Evolutionary conservation across 352 stramenopile genomes (phyloP), one percentile per base, ranked within the genome.

Genomic region (Phytophthora foliorum): DNA sequence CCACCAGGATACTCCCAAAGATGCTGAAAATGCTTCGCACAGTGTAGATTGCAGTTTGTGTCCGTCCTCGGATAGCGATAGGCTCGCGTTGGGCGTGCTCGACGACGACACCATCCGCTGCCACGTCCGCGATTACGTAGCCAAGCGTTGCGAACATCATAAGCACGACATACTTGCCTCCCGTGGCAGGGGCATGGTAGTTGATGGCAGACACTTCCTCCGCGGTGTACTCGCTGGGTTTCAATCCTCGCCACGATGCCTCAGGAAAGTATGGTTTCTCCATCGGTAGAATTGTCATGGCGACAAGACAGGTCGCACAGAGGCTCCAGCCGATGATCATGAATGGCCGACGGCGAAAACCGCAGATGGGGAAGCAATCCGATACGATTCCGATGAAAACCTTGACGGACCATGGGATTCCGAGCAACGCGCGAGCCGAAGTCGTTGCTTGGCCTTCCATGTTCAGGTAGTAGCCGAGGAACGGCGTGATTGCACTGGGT

Each of bases 381-480:
- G 82, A 89, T 0, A 84, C 10, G 31, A 93, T 88, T 14, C 83
- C 85, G 34, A 84, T 84, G 51, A 93, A 83, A 44, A 90, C 77
- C 41, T 91, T 90, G 60, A 86, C 54, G 0, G 80, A 89, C 85
- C 85, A 93, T 14, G 82, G 80, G 8, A 91, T 70, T 6, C 63
- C 63, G 6, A 93, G 64, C 19, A 92, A 63, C 11, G 80, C 77
- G 5, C 81, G 72, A 10, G 83, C 83, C 21, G 84, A 90, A 13
- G 83, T 67, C 8, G 79, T 88, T 24, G 77, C 67, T 71, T 85
- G 81, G 4, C 84, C 84, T 67, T 91, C 81, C 73, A 91, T 83
- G 55, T 88, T 81, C 9, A 92, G 51, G 44, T 92, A 93, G 68
- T 90, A 88, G 24, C 87, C 75, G 14, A 94, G 62, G 32, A 78